A percentile compares a stretch with the other conserved stretches of the same genome.
Conservation (phyloP, 129 eudicot species). For the Mikania micrantha region DNA sequence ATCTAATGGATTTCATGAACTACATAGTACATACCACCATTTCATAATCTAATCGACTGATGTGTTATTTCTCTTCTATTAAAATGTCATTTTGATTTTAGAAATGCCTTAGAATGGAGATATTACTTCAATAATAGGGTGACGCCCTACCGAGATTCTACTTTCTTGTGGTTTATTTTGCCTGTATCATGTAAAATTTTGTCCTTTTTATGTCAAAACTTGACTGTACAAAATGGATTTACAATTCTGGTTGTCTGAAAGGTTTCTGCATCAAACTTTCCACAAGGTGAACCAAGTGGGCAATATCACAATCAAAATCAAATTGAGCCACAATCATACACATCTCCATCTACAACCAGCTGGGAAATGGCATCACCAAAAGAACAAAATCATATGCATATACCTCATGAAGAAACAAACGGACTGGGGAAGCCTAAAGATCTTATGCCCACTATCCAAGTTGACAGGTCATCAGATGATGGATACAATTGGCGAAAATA, state of each 20-base stretch:
- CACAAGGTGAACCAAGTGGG: slow-evolving; percentile 26
- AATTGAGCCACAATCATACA: slow-evolving; percentile 24
- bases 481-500: slow-evolving; percentile 59
- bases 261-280: slow-evolving; percentile 37
- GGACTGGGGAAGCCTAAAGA: slow-evolving; percentile 35
- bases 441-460: slow-evolving; percentile 26
- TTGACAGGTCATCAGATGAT: slow-evolving; percentile 63
- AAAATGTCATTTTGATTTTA: not conserved
- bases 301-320: slow-evolving; percentile 33
- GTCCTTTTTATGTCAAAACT: slow-evolving; percentile 1
- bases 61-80: not conserved
- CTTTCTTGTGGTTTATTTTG: not conserved
- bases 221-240: not conserved
- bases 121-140: not conserved
- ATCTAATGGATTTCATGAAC: slow-evolving; percentile 5
- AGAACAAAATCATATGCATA: slow-evolving; percentile 15
- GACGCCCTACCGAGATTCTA: not conserved
- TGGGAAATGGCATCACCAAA: slow-evolving; percentile 18
- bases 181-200: not conserved
- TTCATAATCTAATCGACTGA: slow-evolving; percentile 7
- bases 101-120: not conserved
- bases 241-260: slow-evolving; percentile 6
- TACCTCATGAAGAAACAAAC: slow-evolving; percentile 22
- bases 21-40: slow-evolving; percentile 2
- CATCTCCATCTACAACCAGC: slow-evolving; percentile 29